Base-by-base conservation (phyloP, 1,284 basidiomycete species). In the Trichosporon faecale region DNA sequence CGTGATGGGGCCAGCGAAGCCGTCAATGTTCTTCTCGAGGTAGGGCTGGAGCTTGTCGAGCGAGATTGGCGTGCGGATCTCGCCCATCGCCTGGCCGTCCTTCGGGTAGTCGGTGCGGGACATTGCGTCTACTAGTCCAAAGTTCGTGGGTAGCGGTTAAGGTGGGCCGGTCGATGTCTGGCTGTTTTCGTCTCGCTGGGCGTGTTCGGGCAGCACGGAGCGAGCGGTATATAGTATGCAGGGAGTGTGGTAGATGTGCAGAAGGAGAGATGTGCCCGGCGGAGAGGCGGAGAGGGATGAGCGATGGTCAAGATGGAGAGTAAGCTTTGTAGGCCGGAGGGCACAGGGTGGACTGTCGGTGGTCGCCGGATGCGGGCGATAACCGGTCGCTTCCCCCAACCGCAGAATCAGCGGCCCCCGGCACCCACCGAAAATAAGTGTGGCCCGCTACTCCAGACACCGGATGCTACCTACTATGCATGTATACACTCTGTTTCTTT, bases 61-160 rank as follows among this genome's bases (percentile, higher is more conserved):
- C 75, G 93, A 88, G 75, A 95, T 89, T 67, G 84, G 85, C 3
- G 92, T 88, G 64, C 92, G 87, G n/a, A 94, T 52, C n/a, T 64
- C 70, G 66, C 70, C 70, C 33, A 67, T 66, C n/a, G 49, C 66
- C 14, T 66, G 66, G 40, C 70, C 70, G 63, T 72, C 70, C n/a
- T 64, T 66, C 27, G 31, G 33, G 57, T 40, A 49, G 37, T 65
- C 44, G 64, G 46, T 21, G 25, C 44, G 40, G 64, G 64, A 44
- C 64, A 65, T 65, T 49, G 27, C 29, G 63, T 37, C 40, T 44
- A 9, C 33, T 33, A n/a, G 33, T 33, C 33, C 18, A 44, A n/a
- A 1, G 29, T 35, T 64, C 23, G 63, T 44, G 33, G 37, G 35
- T 44, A 29, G 2, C 16, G 37, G 63, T 14, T 21, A 23, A 29